A percentile compares a stretch with the other conserved stretches of the same genome.
phyloP scores from a whole-genome alignment of 2,329 filamentous ascomycete genomes.

The Cladosporium colombiae region DNA sequence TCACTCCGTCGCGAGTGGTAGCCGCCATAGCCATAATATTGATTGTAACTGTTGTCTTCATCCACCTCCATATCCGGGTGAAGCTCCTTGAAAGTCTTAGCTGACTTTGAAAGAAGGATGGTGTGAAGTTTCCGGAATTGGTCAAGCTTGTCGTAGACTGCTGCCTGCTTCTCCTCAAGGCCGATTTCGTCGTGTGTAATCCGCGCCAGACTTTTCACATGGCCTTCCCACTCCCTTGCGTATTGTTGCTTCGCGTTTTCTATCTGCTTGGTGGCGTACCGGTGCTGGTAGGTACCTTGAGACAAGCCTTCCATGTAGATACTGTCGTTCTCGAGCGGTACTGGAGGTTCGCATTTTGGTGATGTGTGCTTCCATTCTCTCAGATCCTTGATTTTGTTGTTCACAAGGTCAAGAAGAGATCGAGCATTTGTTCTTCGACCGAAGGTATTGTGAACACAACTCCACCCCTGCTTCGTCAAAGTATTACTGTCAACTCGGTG shows the following conservation, averaged over 20 bases:
- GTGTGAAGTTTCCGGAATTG: slow-evolving; percentile 59
- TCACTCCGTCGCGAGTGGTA: slow-evolving; percentile 22
- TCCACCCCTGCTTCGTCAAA: slow-evolving; percentile 47
- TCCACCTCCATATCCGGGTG: slow-evolving; percentile 53
- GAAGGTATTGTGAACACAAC: slow-evolving; percentile 36
- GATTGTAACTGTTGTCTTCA: slow-evolving; percentile 13
- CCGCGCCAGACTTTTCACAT: slow-evolving; percentile 28
- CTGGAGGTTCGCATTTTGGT: slow-evolving; percentile 28
- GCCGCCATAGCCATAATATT: not conserved
- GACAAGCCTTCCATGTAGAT: slow-evolving; percentile 54
- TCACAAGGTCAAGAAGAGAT: slow-evolving; percentile 63
- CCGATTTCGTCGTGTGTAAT: slow-evolving; percentile 32
- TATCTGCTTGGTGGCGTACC: slow-evolving; percentile 49
- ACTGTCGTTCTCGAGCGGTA: slow-evolving; percentile 45
- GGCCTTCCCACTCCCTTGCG: slow-evolving; percentile 37
- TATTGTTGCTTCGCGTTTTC: slow-evolving; percentile 41
- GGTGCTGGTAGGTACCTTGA: slow-evolving; percentile 62
- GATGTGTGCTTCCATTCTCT: slow-evolving; percentile 46
- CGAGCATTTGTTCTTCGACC: slow-evolving; percentile 43
- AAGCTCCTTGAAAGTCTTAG: slow-evolving; percentile 67
- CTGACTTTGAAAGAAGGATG: slow-evolving; percentile 58
- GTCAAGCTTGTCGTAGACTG: slow-evolving; percentile 53
- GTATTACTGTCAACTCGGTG: slow-evolving; percentile 66
- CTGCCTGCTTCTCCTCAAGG: slow-evolving; percentile 56
- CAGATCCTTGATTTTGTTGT: slow-evolving; percentile 53